These are phyloP conservation scores for Echeveria elegans DNA, from an alignment of 164 flowering plant species.

Conservation along the genomic window DNA sequence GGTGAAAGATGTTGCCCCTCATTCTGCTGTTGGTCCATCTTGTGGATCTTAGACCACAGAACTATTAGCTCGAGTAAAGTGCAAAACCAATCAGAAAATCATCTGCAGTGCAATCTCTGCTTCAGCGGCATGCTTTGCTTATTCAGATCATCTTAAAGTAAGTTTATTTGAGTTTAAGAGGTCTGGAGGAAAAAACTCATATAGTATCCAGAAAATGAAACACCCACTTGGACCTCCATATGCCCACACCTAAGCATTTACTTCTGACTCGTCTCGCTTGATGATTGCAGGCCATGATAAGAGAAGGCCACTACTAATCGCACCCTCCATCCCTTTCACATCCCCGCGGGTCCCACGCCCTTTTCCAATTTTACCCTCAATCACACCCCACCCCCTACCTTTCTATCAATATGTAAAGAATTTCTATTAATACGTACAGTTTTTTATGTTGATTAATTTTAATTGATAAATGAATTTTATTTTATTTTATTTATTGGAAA, in stretches of 20 bases:
- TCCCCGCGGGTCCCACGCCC: too few species aligned
- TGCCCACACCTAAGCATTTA: conserved; percentile 80
- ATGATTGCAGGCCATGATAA: conserved; percentile 80
- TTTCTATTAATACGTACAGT: too few species aligned
- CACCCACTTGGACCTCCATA: conserved; percentile 62
- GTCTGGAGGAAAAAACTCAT: conserved; percentile 25
- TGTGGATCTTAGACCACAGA: too few species aligned
- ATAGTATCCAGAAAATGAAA: conserved; percentile 41
- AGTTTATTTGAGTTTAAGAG: conserved; percentile 45
- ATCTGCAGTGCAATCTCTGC: conserved; percentile 74
- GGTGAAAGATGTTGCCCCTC: conserved; percentile 20
- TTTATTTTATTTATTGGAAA: too few species aligned
- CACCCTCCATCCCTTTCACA: too few species aligned
- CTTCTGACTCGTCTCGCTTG: conserved; percentile 61
- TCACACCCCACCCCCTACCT: too few species aligned
- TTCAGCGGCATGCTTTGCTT: conserved; percentile 62
- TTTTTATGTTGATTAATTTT: too few species aligned
- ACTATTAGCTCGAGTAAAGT: conserved; percentile 54
- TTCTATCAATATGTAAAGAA: too few species aligned
- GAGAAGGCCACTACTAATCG: too few species aligned
- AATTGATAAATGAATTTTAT: too few species aligned
- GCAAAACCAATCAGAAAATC: conserved; percentile 48
- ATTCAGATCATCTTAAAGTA: conserved; percentile 67
- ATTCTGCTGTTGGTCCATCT: too few species aligned
- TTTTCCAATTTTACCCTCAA: too few species aligned